phyloP scores from a whole-genome alignment of 1,139 yeast genomes.

The Nadsonia starkeyi-henricii region DNA sequence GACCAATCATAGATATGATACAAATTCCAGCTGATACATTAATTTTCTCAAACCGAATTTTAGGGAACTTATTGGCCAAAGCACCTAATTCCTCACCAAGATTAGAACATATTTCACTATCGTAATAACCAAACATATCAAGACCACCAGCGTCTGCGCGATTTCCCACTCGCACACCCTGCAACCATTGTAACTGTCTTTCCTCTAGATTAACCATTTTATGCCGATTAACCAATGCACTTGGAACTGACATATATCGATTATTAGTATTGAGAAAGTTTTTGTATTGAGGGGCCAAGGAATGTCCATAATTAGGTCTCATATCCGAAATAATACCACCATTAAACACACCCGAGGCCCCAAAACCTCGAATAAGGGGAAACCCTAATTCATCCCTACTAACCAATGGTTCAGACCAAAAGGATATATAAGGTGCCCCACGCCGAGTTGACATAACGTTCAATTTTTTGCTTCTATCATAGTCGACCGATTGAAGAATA shows the following conservation, averaged over 20 bases:
- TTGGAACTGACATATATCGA: slow-evolving; percentile 7
- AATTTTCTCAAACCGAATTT: slow-evolving; percentile 70
- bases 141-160: slow-evolving; percentile 28
- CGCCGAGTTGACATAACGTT: slow-evolving; percentile 21
- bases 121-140: slow-evolving; percentile 13
- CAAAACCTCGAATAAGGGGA: slow-evolving; percentile 2
- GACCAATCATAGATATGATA: slow-evolving; percentile 65
- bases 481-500: slow-evolving; percentile 45
- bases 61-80: slow-evolving; percentile 85
- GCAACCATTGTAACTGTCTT: slow-evolving; percentile 75
- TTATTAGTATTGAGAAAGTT: slow-evolving; percentile 1
- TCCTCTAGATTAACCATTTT: slow-evolving; percentile 16
- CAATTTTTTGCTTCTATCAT: slow-evolving; percentile 29
- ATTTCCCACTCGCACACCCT: slow-evolving; percentile 74
- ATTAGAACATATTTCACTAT: slow-evolving; percentile 41
- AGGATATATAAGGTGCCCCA: slow-evolving; percentile 36
- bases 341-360: slow-evolving; percentile 7
- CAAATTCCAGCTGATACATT: slow-evolving; percentile 77
- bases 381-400: slow-evolving; percentile 1
- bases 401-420: slow-evolving; percentile 35
- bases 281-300: slow-evolving; percentile 6
- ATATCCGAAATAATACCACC: slow-evolving; percentile 7
- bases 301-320: slow-evolving; percentile 1
- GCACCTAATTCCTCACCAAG: slow-evolving; percentile 83
- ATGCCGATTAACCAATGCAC: slow-evolving; percentile 5